phyloP scores from a whole-genome alignment of 495 filamentous ascomycete genomes.

The Echria macrotheca region DNA sequence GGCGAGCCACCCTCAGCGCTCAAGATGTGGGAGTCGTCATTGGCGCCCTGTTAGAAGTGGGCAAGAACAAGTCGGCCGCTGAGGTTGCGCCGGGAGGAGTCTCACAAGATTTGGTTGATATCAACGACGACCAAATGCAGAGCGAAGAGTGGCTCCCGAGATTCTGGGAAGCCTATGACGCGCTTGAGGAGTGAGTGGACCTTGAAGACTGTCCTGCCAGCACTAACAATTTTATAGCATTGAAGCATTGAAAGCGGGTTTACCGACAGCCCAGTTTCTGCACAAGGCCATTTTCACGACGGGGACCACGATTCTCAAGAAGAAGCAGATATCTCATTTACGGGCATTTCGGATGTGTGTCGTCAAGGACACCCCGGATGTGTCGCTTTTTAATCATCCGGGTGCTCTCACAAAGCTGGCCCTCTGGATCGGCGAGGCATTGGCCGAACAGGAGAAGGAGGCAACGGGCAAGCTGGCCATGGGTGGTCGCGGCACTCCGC shows the following conservation, averaged over 20 bases:
- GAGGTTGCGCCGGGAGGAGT: slow-evolving; percentile 17
- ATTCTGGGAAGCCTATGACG: slow-evolving; percentile 94
- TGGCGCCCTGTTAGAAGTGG: slow-evolving; percentile 88
- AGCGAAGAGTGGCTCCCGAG: slow-evolving; percentile 65
- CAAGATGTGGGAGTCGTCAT: slow-evolving; percentile 87
- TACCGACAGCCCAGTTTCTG: slow-evolving; percentile 81
- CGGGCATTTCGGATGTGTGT: slow-evolving; percentile 91
- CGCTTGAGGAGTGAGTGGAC: slow-evolving; percentile 59
- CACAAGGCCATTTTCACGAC: slow-evolving; percentile 92
- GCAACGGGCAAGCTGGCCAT: slow-evolving; percentile 59
- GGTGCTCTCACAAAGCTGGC: slow-evolving; percentile 89
- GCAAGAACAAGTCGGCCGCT: slow-evolving; percentile 42
- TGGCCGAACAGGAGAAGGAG: slow-evolving; percentile 81
- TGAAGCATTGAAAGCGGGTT: slow-evolving; percentile 65
- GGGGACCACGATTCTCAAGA: slow-evolving; percentile 82
- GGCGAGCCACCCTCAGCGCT: slow-evolving; percentile 88
- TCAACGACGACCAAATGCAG: slow-evolving; percentile 44
- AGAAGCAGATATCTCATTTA: slow-evolving; percentile 87
- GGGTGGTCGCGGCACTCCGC: slow-evolving; percentile 68
- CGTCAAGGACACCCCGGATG: slow-evolving; percentile 91
- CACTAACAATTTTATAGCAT: slow-evolving; percentile 44
- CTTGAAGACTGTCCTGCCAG: slow-evolving; percentile 2
- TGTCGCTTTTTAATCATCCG: slow-evolving; percentile 81
- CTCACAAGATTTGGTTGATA: slow-evolving; percentile 35
- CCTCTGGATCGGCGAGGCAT: slow-evolving; percentile 89